Conservation (phyloP, 768 basidiomycete species). For the Pluteus cervinus region DNA sequence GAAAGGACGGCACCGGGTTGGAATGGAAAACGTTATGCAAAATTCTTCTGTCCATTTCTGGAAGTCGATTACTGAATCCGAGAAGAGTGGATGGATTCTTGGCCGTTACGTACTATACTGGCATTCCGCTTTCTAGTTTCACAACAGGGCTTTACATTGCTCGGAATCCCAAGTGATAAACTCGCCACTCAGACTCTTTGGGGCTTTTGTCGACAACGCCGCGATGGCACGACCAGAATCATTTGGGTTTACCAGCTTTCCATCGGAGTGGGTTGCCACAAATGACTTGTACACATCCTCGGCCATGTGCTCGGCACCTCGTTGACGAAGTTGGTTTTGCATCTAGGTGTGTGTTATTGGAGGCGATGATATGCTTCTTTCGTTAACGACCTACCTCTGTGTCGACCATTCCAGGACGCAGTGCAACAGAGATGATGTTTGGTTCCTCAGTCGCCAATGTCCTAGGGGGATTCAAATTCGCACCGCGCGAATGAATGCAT, state of each 20-base stretch:
- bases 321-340: constrained; percentile 52
- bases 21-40: background rate
- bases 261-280: constrained; percentile 48
- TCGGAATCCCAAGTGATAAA: constrained; percentile 81
- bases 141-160: constrained; percentile 56
- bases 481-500: background rate
- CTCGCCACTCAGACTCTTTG: constrained; percentile 58
- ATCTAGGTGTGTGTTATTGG: constrained; percentile 43
- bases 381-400: constrained; percentile 50
- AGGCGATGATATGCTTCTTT: background rate
- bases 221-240: constrained; percentile 78
- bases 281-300: constrained; percentile 52
- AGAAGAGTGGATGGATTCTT: background rate
- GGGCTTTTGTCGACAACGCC: constrained; percentile 59
- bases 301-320: constrained; percentile 49
- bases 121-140: constrained; percentile 12
- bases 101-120: background rate
- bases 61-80: background rate
- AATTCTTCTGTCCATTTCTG: background rate
- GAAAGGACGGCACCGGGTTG: constrained; percentile 1
- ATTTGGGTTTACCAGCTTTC: constrained; percentile 71
- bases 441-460: constrained; percentile 84
- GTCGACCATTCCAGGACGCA: constrained; percentile 87
- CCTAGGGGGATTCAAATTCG: constrained; percentile 28
- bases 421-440: constrained; percentile 63